Evolutionary conservation across 768 basidiomycete genomes (phyloP), one percentile per base, ranked within the genome.

Genomic region (Baorangia bicolor): DNA sequence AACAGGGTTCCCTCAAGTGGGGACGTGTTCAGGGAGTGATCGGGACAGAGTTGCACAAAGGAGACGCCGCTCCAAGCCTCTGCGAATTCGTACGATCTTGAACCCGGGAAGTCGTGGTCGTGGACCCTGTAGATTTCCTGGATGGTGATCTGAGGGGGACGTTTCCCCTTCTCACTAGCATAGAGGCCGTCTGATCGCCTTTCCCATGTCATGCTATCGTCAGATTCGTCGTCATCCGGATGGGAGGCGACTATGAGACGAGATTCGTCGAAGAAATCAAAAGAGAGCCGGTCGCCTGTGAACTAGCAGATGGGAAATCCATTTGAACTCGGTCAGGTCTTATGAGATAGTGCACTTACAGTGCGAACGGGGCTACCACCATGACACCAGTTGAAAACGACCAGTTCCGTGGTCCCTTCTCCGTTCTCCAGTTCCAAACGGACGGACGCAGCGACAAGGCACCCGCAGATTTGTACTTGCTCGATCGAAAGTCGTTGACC

Each of bases 61-160:
- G 76, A 78, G 38, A 70, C 53, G 37, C 72, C 71, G 43, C 59
- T 70, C 84, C 83, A 87, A 28, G 73, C 71, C 37, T 74, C 75
- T 2, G 85, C 82, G 23, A 87, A 76, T 60, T 85, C 81, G 64
- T 83, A 84, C 51, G 68, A 64, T 50, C 62, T 63, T 11, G 61
- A 52, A 31, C 49, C 34, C 4, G 57, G 60, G 34, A 57, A 48
- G 16, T 48, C 46, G 12, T 53, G 58, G 2, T 63, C 58, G 16
- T 35, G 51, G 25, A 25, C 39, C 38, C 52, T 55, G 40, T 49
- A 49, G 21, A 71, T 64, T 18, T 70, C 62, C 41, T 63, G 65
- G 13, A 71, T 48, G 31, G 37, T 41, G 23, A 71, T 61, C 45
- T 68, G 70, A 34, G 70, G 70, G 16, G 71, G 61, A 37, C 72